A percentile compares a stretch with the other conserved stretches of the same genome.
phyloP scores from a whole-genome alignment of 441 rosid species.

The Euphorbia celastroides region DNA sequence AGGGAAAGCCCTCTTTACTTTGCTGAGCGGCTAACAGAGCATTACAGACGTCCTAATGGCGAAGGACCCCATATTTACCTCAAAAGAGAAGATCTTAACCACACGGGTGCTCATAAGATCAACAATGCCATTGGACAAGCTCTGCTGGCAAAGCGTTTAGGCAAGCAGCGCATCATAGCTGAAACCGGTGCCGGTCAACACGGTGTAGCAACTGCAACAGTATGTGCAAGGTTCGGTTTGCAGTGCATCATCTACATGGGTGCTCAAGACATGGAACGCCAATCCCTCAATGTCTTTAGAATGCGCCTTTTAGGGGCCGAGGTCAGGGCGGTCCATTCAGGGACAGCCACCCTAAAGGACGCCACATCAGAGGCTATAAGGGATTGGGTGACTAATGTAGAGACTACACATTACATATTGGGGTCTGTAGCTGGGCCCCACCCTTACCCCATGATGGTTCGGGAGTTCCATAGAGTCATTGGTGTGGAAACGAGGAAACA shows the following conservation, averaged over 20 bases:
- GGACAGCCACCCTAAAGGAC: constrained; percentile 88
- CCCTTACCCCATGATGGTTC: constrained; percentile 94
- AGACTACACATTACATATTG: constrained; percentile 87
- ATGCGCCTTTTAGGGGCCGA: constrained; percentile 95
- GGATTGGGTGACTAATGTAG: constrained; percentile 96
- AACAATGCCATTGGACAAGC: constrained; percentile 91
- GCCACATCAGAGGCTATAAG: constrained; percentile 94
- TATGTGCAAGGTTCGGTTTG: constrained; percentile 84
- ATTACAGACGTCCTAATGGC: constrained; percentile 64
- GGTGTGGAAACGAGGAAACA: constrained; percentile 84
- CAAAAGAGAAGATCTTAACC: constrained; percentile 95
- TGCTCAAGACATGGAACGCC: constrained; percentile 93
- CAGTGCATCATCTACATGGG: constrained; percentile 86
- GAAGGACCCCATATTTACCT: constrained; percentile 79
- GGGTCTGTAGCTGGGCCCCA: constrained; percentile 97
- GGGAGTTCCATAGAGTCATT: constrained; percentile 87
- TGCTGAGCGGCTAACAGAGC: constrained; percentile 79
- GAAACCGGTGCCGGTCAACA: constrained; percentile 98
- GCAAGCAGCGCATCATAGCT: constrained; percentile 75
- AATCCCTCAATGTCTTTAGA: constrained; percentile 81
- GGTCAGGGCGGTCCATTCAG: constrained; percentile 81
- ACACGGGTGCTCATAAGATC: constrained; percentile 92
- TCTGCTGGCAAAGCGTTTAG: constrained; percentile 79
- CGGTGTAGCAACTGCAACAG: constrained; percentile 96
- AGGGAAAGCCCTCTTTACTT: constrained; percentile 89